Percentiles rank a stretch among this genome's conserved stretches.
These are phyloP conservation scores for Amphichorda felina DNA, from an alignment of 2,329 filamentous ascomycete genomes.

Conservation along the genomic window DNA sequence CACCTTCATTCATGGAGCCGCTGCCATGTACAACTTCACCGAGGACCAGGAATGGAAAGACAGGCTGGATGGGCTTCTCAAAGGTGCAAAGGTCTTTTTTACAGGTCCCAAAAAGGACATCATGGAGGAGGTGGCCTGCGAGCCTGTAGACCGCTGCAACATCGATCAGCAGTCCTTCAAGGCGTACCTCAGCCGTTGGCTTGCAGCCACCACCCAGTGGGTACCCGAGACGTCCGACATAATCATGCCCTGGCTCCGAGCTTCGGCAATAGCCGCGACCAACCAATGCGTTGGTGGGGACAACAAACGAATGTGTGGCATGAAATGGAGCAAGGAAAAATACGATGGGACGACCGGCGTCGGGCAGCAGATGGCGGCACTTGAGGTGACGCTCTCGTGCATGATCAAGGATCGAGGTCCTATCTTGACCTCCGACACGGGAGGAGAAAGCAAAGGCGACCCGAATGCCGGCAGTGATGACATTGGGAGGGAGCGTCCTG, in stretches of 20 bases:
- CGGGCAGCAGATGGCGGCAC: slow-evolving; percentile 59
- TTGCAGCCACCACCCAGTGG: slow-evolving; percentile 51
- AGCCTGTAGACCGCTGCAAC: slow-evolving; percentile 48
- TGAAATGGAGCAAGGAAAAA: slow-evolving; percentile 42
- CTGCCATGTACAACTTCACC: slow-evolving; percentile 57
- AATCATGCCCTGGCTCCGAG: slow-evolving; percentile 39
- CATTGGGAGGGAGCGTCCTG: slow-evolving; percentile 21
- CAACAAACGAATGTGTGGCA: slow-evolving; percentile 46
- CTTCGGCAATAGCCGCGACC: slow-evolving; percentile 45
- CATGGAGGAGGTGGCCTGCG: slow-evolving; percentile 56
- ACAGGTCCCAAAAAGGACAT: slow-evolving; percentile 35
- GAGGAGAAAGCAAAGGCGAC: slow-evolving; percentile 43
- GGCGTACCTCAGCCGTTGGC: slow-evolving; percentile 49
- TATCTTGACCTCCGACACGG: slow-evolving; percentile 36
- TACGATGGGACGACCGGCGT: slow-evolving; percentile 52
- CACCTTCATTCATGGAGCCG: slow-evolving; percentile 51
- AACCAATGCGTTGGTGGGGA: slow-evolving; percentile 44
- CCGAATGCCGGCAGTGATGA: slow-evolving; percentile 33
- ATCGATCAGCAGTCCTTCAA: slow-evolving; percentile 53
- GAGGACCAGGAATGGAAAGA: slow-evolving; percentile 41
- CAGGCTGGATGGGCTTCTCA: slow-evolving; percentile 43
- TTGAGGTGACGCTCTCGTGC: slow-evolving; percentile 53
- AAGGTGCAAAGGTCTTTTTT: slow-evolving; percentile 43
- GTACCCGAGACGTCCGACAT: slow-evolving; percentile 43
- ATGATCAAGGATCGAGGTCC: slow-evolving; percentile 32